phyloP scores from a whole-genome alignment of 768 basidiomycete genomes.

The Xerocomellus intermedius region DNA sequence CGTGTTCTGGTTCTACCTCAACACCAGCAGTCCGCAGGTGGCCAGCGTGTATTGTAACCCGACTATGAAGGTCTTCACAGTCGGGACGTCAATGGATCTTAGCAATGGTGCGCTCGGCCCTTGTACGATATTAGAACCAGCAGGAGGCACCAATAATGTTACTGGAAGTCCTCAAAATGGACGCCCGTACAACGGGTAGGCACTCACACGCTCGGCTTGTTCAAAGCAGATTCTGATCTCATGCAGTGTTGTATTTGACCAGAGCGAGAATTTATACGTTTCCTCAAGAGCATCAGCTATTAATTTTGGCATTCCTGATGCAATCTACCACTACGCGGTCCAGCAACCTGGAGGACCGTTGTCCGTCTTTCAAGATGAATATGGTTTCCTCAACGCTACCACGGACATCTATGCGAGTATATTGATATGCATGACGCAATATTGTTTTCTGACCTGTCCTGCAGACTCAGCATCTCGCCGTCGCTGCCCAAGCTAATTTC shows the following conservation, averaged over 20 bases:
- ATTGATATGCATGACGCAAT: not conserved
- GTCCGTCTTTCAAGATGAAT: conserved; percentile 45
- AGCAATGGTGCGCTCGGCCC: conserved; percentile 41
- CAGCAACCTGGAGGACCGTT: conserved; percentile 41
- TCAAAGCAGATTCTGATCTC: not conserved
- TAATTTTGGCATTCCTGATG: conserved; percentile 53
- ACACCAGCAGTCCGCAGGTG: conserved; percentile 37
- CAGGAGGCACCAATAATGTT: conserved; percentile 47
- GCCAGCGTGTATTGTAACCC: conserved; percentile 60
- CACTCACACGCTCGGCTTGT: not conserved
- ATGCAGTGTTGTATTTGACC: conserved; percentile 41
- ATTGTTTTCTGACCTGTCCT: not conserved
- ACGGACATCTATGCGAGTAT: conserved; percentile 32
- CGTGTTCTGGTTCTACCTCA: conserved; percentile 65
- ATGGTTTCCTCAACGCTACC: conserved; percentile 56
- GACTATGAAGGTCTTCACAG: conserved; percentile 42
- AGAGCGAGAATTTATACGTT: conserved; percentile 43
- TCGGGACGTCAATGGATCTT: conserved; percentile 44
- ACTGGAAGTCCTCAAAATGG: conserved; percentile 45
- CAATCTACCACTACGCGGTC: conserved; percentile 55
- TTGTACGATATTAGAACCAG: conserved; percentile 34
- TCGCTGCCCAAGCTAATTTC: conserved; percentile 58
- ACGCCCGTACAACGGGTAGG: conserved; percentile 60
- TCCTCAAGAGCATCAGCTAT: conserved; percentile 50
- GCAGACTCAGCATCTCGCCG: conserved; percentile 58